Evolutionary conservation across 805 yeast genomes (phyloP), one percentile per base, ranked within the genome.

Genomic region (Candida takata): DNA sequence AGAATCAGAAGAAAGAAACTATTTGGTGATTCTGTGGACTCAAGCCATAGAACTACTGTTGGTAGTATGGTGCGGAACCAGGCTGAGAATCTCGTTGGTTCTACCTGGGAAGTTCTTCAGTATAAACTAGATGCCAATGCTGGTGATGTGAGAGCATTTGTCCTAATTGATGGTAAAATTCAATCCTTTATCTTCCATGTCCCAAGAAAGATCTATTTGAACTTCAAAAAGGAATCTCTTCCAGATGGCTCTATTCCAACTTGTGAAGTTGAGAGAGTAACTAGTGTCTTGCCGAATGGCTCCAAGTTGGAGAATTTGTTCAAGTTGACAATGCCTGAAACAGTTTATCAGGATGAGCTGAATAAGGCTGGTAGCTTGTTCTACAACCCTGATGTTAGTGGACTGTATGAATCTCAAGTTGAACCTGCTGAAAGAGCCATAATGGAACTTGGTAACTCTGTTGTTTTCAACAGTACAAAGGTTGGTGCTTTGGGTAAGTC

Each of bases 401-500:
- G 86, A 1, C 60, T 87, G 3, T 88, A 82, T 60, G 98, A 92
- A 55, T 61, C 86, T 6, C 73, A 84, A 18, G 66, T 92, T 27
- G 67, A 65, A 8, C 58, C 85, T 0, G 63, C 71, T 4, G 90
- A 86, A 41, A 64, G 96, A 32, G 86, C 86, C 0, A 71, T 86
- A 29, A 72, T 92, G 44, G 81, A 80, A 23, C 61, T 92, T 13
- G 97, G 98, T 4, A 67, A 78, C 17, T 67, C 75, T 12, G 82
- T 88, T 15, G 67, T 68, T 12, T 80, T 88, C 44, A 84, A 77
- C 43, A 79, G 80, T 30, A 64, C 75, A 1, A 67, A 72, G 37
- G 72, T 84, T n/a, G 96, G 97, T 8, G 77, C 87, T 0, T 63
- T 94, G 8, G 95, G 97, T 7, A 74, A 72, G 49, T 95, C 96